Evolutionary conservation across 305 asterid genomes (phyloP), one percentile per base, ranked within the genome.

Genomic region (Rubia tinctorum): DNA sequence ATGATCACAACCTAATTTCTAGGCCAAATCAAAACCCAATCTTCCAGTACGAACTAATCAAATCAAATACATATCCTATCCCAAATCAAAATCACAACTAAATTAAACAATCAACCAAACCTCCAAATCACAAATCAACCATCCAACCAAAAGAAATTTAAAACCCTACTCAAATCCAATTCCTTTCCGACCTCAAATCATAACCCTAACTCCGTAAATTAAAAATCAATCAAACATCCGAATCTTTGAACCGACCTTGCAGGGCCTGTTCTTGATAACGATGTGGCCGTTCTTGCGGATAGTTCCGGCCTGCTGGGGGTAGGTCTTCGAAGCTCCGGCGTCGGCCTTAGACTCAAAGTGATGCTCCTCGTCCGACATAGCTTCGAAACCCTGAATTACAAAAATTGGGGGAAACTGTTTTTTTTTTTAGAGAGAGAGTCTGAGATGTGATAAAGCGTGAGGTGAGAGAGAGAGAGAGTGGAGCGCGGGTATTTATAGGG

Each of bases 291-390:
- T 80, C 88, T 88, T 90, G n/a, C 95, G 97, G 43, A 88, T 88
- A 7, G 97, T 87, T 0, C 95, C 97, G 25, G 96, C 96, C 77
- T 90, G 96, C 84, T 90, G 96, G 9, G 96, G 97, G 42, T 67
- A 90, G 11, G 95, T 90, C 78, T 88, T 90, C 13, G 97, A 90
- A 27, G 96, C 96, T 53, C 96, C 96, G 84, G 96, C 96, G 81
- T 90, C 96, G 10, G 96, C 96, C 87, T 88, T 88, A 10, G 94
- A 87, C 76, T 90, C 96, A 47, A 90, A 90, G 51, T 88, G 96
- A 55, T 88, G 96, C 85, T 90, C 96, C 81, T 90, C 96, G 95
- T 90, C 96, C 80, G 95, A 88, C 96, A 90, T 90, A 72, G 66
- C 71, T 69, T 49, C 75, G 61, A 64, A 71, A 27, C n/a, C 47